phyloP scores from a whole-genome alignment of 768 basidiomycete species.

The Lepiota venenata region DNA sequence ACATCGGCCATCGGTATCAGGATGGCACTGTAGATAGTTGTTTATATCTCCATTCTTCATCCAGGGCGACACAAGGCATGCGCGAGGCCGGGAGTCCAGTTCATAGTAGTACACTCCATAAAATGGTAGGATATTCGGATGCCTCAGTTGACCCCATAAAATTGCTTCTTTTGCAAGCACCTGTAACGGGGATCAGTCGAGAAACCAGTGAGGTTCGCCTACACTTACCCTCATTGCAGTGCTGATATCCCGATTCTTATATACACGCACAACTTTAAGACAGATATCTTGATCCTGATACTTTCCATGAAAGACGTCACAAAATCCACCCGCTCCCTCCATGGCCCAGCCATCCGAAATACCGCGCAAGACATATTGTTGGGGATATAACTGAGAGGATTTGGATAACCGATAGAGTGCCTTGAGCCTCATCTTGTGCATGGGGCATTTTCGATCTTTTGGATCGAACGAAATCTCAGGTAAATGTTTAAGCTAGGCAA shows the following conservation, averaged over 20 bases:
- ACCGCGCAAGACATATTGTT: background rate
- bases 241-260: background rate
- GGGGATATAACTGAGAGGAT: background rate
- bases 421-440: no score
- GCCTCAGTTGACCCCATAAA: conserved; percentile 3
- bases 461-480: background rate
- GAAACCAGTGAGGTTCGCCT: background rate
- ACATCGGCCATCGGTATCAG: background rate
- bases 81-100: background rate
- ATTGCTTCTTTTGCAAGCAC: conserved; percentile 7
- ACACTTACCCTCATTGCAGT: background rate
- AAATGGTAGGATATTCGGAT: conserved; percentile 9
- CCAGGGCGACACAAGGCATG: conserved; percentile 13
- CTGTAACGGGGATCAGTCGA: background rate
- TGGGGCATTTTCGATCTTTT: no score
- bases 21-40: background rate
- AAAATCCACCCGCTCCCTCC: background rate
- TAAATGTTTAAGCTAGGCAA: no score
- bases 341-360: background rate
- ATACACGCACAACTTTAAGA: background rate
- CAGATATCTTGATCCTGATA: background rate
- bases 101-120: conserved; percentile 4
- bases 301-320: background rate
- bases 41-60: conserved; percentile 12
- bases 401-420: background rate